A percentile compares a stretch with the other conserved stretches of the same genome.
Evolutionary conservation across 306 rosid species (phyloP).

Genomic region (Trifolium subterraneum): DNA sequence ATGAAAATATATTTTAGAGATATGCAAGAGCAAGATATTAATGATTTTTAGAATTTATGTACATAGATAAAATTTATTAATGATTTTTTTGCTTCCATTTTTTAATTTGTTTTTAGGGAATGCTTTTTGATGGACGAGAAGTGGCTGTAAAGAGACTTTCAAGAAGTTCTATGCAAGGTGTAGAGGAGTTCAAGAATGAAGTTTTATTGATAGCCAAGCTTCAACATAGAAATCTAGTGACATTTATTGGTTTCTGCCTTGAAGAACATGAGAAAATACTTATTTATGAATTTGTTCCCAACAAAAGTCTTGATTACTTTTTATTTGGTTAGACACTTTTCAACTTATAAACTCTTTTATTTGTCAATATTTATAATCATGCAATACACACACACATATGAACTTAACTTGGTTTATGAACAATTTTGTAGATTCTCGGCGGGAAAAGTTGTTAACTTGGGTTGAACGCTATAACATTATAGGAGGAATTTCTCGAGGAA

Average conservation of each 20-base stretch:
- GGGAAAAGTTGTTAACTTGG: not conserved
- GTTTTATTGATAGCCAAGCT: conserved; percentile 20
- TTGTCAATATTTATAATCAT: not conserved
- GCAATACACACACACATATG: not conserved
- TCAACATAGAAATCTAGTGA: conserved; percentile 1
- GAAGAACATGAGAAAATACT: conserved; percentile 8
- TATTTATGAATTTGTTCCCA: conserved; percentile 1
- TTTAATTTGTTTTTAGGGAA: too few relatives aligned
- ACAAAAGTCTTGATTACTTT: conserved; percentile 7
- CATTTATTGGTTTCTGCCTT: conserved; percentile 11
- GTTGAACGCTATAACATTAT: not conserved
- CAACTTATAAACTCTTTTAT: too few relatives aligned
- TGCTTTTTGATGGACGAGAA: not conserved
- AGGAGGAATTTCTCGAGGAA: not conserved
- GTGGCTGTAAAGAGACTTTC: conserved; percentile 4
- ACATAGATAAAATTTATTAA: too few relatives aligned
- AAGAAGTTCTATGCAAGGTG: not conserved
- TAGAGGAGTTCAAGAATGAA: conserved; percentile 4
- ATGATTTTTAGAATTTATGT: too few relatives aligned
- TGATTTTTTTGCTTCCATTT: too few relatives aligned
- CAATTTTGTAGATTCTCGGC: not conserved
- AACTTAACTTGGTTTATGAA: not conserved
- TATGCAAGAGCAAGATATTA: too few relatives aligned
- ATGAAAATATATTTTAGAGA: too few relatives aligned
- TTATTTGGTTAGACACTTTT: not conserved